Evolutionary conservation across 2,329 filamentous ascomycete species (phyloP), one percentile per base, ranked within the genome.

Genomic region (Colletotrichum tamarilloi): DNA sequence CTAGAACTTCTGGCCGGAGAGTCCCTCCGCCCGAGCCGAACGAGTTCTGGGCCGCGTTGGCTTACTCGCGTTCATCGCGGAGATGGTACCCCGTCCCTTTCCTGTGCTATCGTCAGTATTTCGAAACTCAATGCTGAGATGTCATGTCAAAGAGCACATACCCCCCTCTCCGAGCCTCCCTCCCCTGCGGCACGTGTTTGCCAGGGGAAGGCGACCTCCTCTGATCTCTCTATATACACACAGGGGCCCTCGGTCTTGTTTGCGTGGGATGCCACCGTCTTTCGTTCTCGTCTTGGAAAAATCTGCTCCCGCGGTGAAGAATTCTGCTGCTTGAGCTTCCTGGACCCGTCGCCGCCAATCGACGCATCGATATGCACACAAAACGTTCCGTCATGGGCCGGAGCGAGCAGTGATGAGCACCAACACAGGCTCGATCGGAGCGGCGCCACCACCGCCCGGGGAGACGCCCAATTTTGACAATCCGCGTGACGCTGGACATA

Each of bases 401-500:
- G 60, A 38, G 22, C 60, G 22, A 62, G 42, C 64, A 62, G 69
- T 53, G 22, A 73, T 73, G 71, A 53, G 24, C 67, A 70, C 22
- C 38, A 22, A 67, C 24, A 32, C 53, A 66, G 56, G 60, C 35
- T 28, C 71, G 55, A 64, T 57, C 67, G 71, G 71, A 38, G 71
- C 71, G 56, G 71, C 67, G 22, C 42, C 68, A 46, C 72, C 72
- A 63, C 72, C 72, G 28, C 63, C 58, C 42, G 72, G 72, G 32
- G 72, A 68, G 53, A 74, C 57, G 53, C 68, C 72, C 63, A 24
- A 75, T 59, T 75, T 75, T 55, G 49, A 66, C 32, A 26, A 65
- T 19, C 73, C 73, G 38, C 71, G 66, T 5, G 73, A 75, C 62
- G 72, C 38, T 42, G 42, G 67, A 3, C 59, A 60, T 32, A 53